Percentiles rank a stretch among this genome's conserved stretches.
These are phyloP conservation scores for Austroboletus festivus DNA, from an alignment of 768 basidiomycete species.

Conservation along the genomic window DNA sequence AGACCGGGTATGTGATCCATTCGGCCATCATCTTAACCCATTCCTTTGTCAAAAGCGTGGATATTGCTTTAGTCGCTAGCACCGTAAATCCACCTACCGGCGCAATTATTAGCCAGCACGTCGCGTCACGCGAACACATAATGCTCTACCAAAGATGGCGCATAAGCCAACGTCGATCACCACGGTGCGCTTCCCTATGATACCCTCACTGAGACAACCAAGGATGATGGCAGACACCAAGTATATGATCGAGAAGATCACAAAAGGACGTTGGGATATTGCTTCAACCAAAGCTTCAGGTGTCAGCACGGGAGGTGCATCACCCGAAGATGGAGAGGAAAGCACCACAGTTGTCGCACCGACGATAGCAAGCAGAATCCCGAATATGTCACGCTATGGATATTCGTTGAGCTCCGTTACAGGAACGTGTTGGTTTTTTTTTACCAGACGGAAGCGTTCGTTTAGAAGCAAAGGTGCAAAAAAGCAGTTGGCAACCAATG, in stretches of 20 bases:
- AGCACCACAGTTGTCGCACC: conserved; percentile 94
- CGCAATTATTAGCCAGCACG: background rate
- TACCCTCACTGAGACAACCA: conserved; percentile 61
- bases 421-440: conserved; percentile 14
- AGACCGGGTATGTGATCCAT: conserved; percentile 80
- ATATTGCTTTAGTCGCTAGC: conserved; percentile 87
- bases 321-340: conserved; percentile 68
- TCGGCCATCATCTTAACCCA: conserved; percentile 74
- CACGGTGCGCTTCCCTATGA: conserved; percentile 62
- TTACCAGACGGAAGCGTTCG: conserved; percentile 78
- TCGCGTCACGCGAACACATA: background rate
- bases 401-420: conserved; percentile 12
- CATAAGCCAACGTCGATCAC: conserved; percentile 87
- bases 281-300: conserved; percentile 66
- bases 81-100: conserved; percentile 89
- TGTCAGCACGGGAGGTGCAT: conserved; percentile 51
- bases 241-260: conserved; percentile 71
- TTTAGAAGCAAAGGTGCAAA: conserved; percentile 85
- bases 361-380: conserved; percentile 75
- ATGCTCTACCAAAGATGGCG: conserved; percentile 68
- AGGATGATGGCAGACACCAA: conserved; percentile 54
- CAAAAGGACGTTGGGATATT: conserved; percentile 67
- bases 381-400: conserved; percentile 68
- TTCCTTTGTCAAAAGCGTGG: conserved; percentile 76
- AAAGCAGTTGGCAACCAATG: conserved; percentile 92